Percentiles rank a stretch among this genome's conserved stretches.
Conservation (phyloP, 164 flowering plant genomes). For the Euptelea pleiosperma region DNA sequence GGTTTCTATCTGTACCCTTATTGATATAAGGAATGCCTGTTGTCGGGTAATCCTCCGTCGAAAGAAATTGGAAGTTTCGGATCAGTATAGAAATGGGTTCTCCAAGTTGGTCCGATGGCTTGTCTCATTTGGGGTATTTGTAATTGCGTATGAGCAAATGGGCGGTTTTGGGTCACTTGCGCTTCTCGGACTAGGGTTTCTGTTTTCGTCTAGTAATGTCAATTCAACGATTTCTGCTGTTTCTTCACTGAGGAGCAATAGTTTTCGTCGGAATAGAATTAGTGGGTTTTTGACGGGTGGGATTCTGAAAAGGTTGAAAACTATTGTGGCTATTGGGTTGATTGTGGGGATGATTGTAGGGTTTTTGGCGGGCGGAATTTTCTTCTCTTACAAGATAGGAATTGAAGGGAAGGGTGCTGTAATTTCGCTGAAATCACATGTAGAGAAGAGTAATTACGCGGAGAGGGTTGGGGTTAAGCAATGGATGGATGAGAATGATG, state of each 20-base stretch:
- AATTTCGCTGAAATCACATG: constrained; percentile 67
- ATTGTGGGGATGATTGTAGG: constrained; percentile 76
- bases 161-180: constrained; percentile 56
- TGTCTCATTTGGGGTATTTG: constrained; percentile 68
- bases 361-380: constrained; percentile 51
- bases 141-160: constrained; percentile 57
- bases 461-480: constrained; percentile 79
- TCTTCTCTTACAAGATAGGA: constrained; percentile 89
- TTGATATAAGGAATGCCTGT: constrained; percentile 48
- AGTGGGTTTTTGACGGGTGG: constrained; percentile 63
- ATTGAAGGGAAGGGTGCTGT: constrained; percentile 91
- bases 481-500: constrained; percentile 96
- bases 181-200: constrained; percentile 53
- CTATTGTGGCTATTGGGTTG: constrained; percentile 80
- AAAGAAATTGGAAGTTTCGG: constrained; percentile 19
- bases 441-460: constrained; percentile 76
- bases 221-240: constrained; percentile 64
- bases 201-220: constrained; percentile 43
- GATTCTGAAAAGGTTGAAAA: constrained; percentile 63
- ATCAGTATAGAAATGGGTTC: constrained; percentile 45
- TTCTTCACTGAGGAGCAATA: constrained; percentile 48
- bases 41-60: constrained; percentile 32
- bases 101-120: constrained; percentile 69
- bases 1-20: constrained; percentile 52
- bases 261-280: constrained; percentile 44